phyloP scores from a whole-genome alignment of 23 red algal genomes.

The Gracilaria gracilis region DNA sequence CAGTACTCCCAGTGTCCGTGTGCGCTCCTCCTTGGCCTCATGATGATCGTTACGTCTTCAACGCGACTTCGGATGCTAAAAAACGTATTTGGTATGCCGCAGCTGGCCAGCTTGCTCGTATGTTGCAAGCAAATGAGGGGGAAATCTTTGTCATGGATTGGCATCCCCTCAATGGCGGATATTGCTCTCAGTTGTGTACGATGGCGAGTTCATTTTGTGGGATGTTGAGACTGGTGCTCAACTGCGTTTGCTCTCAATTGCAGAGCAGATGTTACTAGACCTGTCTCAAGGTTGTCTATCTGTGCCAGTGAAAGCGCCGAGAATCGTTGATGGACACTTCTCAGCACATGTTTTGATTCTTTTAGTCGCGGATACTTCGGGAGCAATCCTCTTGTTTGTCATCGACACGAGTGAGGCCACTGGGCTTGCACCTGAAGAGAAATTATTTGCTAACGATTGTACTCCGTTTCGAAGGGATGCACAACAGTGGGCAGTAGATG shows the following conservation, averaged over 20 bases:
- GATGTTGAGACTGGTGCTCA: slow-evolving; percentile 77
- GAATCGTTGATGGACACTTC: slow-evolving; percentile 78
- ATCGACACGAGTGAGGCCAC: slow-evolving; percentile 60
- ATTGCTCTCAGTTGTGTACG: slow-evolving; percentile 74
- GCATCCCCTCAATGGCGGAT: slow-evolving; percentile 80
- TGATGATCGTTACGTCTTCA: slow-evolving; percentile 73
- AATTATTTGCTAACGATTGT: slow-evolving; percentile 83
- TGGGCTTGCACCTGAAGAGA: slow-evolving; percentile 80
- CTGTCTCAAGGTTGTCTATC: background rate
- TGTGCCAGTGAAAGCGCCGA: slow-evolving; percentile 35
- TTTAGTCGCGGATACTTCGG: slow-evolving; percentile 79
- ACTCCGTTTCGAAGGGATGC: slow-evolving; percentile 52
- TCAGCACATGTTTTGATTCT: slow-evolving; percentile 72
- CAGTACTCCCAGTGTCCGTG: slow-evolving; percentile 55
- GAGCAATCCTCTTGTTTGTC: slow-evolving; percentile 71
- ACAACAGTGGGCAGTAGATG: slow-evolving; percentile 50
- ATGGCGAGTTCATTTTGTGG: no score
- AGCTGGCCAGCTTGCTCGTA: slow-evolving; percentile 59
- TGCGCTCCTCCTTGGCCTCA: slow-evolving; percentile 72
- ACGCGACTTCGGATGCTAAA: no score
- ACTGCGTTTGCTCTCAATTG: slow-evolving; percentile 49
- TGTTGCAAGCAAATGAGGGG: slow-evolving; percentile 51
- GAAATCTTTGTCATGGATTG: slow-evolving; percentile 80
- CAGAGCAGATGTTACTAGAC: background rate
- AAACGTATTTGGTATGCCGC: slow-evolving; percentile 80